A percentile compares a stretch with the other conserved stretches of the same genome.
These are phyloP conservation scores for Stachybotrys elegans DNA, from an alignment of 2,329 filamentous ascomycete species.

Conservation along the genomic window DNA sequence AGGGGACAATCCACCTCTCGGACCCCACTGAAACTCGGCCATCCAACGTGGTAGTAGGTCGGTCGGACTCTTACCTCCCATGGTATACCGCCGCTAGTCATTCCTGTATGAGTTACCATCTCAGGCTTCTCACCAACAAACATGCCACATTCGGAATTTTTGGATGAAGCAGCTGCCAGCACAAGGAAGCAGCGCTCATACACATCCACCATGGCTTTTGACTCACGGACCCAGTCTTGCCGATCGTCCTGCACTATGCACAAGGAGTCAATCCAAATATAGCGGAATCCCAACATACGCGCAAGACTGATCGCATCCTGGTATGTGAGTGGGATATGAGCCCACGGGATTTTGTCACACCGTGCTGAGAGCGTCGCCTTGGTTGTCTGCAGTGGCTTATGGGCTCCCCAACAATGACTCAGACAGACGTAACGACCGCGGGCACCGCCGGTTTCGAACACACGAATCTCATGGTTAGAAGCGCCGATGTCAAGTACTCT, in stretches of 20 bases:
- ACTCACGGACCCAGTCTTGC: not conserved
- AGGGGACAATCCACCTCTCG: not conserved
- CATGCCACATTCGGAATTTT: not conserved
- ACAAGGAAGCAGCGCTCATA: constrained; percentile 1
- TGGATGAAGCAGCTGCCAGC: constrained; percentile 3
- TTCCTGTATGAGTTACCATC: not conserved
- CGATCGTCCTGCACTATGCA: constrained; percentile 10
- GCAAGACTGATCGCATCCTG: constrained; percentile 7
- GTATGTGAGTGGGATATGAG: not conserved
- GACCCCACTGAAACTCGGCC: too few species aligned
- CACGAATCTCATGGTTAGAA: too few species aligned
- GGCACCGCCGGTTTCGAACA: too few species aligned
- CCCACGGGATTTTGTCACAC: not conserved
- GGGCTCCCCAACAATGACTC: too few species aligned
- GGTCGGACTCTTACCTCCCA: too few species aligned
- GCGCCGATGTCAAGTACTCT: too few species aligned
- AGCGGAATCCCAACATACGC: constrained; percentile 5
- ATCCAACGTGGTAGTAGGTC: too few species aligned
- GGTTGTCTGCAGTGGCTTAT: too few species aligned
- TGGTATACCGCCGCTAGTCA: not conserved
- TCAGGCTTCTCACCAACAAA: not conserved
- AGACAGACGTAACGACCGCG: too few species aligned
- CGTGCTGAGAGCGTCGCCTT: too few species aligned
- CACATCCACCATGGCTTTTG: not conserved
- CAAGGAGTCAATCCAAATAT: constrained; percentile 10